Conservation (phyloP, 1,284 basidiomycete species). For the Wallemia hederae region DNA sequence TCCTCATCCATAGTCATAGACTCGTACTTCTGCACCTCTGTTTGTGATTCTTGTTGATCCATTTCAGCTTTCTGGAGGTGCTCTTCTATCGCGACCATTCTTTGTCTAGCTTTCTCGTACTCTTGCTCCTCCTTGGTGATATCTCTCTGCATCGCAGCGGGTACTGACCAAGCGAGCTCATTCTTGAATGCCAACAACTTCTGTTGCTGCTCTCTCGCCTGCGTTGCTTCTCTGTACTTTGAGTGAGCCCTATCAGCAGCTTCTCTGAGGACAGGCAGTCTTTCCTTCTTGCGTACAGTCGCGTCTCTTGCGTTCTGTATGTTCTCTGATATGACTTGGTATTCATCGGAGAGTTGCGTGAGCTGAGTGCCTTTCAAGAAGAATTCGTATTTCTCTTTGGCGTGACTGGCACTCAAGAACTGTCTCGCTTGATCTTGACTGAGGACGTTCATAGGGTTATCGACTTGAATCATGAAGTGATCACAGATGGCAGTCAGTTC, state of each 20-base stretch:
- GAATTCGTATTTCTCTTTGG: slow-evolving; percentile 81
- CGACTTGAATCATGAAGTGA: slow-evolving; percentile 85
- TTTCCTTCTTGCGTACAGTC: slow-evolving; percentile 26
- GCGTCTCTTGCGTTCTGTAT: slow-evolving; percentile 34
- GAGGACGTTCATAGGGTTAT: slow-evolving; percentile 82
- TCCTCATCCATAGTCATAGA: slow-evolving; percentile 15
- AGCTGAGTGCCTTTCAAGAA: slow-evolving; percentile 85
- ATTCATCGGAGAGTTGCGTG: slow-evolving; percentile 58
- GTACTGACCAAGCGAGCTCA: slow-evolving; percentile 50
- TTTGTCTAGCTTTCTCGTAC: slow-evolving; percentile 12
- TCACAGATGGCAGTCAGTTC: slow-evolving; percentile 66
- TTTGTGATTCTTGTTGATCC: slow-evolving; percentile 19
- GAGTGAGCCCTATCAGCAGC: slow-evolving; percentile 28
- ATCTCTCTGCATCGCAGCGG: slow-evolving; percentile 2
- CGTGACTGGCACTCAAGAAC: slow-evolving; percentile 57
- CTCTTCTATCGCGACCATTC: background rate
- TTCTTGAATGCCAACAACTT: slow-evolving; percentile 40
- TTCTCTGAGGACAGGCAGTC: slow-evolving; percentile 38
- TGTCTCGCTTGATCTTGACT: slow-evolving; percentile 34
- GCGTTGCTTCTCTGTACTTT: slow-evolving; percentile 39
- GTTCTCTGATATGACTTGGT: slow-evolving; percentile 42
- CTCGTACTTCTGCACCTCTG: slow-evolving; percentile 15
- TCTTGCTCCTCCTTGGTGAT: slow-evolving; percentile 3
- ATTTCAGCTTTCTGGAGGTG: slow-evolving; percentile 3
- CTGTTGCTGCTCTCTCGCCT: slow-evolving; percentile 37